Evolutionary conservation across 2,329 filamentous ascomycete genomes (phyloP), one percentile per base, ranked within the genome.

Genomic region (Ophiocordyceps camponoti-leonardi): DNA sequence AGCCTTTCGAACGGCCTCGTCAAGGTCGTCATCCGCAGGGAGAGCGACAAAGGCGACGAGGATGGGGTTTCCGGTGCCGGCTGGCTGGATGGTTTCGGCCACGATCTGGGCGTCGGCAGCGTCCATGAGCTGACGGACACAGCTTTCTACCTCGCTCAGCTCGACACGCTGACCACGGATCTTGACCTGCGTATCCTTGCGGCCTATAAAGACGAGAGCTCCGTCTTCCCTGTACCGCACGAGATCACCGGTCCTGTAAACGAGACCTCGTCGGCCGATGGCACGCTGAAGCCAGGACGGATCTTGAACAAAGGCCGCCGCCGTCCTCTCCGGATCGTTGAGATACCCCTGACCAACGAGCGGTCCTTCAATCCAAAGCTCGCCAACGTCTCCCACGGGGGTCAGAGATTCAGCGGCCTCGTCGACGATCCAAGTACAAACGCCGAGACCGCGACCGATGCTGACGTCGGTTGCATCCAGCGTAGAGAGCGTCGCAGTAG

Each of bases 301-400:
- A 28, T 48, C 46, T 23, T 12, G 30, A n/a, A 44, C 18, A 16
- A 44, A 44, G 8, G 43, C 43, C 18, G 43, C 31, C 6, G 26
- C 37, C 1, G 51, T 52, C 39, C 46, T 49, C 16, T 41, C 40
- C 2, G 43, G 22, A 22, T 52, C 49, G 3, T 47, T 45, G 5
- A 52, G 45, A 45, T 75, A 76, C 37, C 69, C 69, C 23, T 65
- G 58, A 22, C 66, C 67, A 8, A 75, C 43, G 3, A 50, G 48
- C 2, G 69, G 69, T 1, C 52, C 49, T n/a, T 53, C 46, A 6
- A 49, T 39, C 12, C 47, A 46, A 2, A 50, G 26, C 23, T 50
- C 49, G 13, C 49, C 47, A 2, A 46, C 31, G 13, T 46, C 49
- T 12, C 47, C 47, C 6, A 45, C 44, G 1, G 49, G 44, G 8